Percentiles rank a stretch among this genome's conserved stretches.
These are phyloP conservation scores for Suzukiozyma palmioleophila DNA, from an alignment of 1,139 yeast genomes.

Conservation along the genomic window DNA sequence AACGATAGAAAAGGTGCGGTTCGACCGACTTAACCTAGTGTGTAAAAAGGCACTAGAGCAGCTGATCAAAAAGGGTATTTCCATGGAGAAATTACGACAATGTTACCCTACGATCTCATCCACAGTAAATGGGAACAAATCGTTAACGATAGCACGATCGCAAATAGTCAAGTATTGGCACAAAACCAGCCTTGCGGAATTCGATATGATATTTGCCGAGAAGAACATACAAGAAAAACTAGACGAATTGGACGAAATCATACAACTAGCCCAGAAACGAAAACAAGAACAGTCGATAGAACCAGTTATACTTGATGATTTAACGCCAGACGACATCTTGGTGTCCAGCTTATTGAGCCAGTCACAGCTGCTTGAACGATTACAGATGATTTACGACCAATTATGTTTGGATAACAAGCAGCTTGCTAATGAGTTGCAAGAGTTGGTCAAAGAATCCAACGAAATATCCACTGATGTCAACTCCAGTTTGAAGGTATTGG, in stretches of 20 bases:
- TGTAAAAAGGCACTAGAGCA: slow-evolving; percentile 65
- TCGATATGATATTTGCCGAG: slow-evolving; percentile 62
- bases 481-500: slow-evolving; percentile 19
- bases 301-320: slow-evolving; percentile 28
- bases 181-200: slow-evolving; percentile 54
- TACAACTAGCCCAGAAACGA: slow-evolving; percentile 46
- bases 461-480: slow-evolving; percentile 20
- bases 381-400: slow-evolving; percentile 36
- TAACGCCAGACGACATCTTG: slow-evolving; percentile 31
- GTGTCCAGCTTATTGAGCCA: slow-evolving; percentile 26
- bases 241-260: slow-evolving; percentile 61
- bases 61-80: slow-evolving; percentile 53
- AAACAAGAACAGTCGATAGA: slow-evolving; percentile 14
- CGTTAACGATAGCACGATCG: slow-evolving; percentile 52
- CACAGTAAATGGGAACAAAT: slow-evolving; percentile 45
- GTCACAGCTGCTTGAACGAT: slow-evolving; percentile 23
- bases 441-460: slow-evolving; percentile 19
- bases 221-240: slow-evolving; percentile 54
- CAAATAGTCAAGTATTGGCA: slow-evolving; percentile 65
- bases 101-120: slow-evolving; percentile 64
- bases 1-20: slow-evolving; percentile 39
- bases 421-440: slow-evolving; percentile 21
- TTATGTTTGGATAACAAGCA: slow-evolving; percentile 33
- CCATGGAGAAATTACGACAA: slow-evolving; percentile 53
- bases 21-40: slow-evolving; percentile 50